These are phyloP conservation scores for Mortierella sp. DNA, from an alignment of 371 early-diverging fungal genomes.

Conservation along the genomic window DNA sequence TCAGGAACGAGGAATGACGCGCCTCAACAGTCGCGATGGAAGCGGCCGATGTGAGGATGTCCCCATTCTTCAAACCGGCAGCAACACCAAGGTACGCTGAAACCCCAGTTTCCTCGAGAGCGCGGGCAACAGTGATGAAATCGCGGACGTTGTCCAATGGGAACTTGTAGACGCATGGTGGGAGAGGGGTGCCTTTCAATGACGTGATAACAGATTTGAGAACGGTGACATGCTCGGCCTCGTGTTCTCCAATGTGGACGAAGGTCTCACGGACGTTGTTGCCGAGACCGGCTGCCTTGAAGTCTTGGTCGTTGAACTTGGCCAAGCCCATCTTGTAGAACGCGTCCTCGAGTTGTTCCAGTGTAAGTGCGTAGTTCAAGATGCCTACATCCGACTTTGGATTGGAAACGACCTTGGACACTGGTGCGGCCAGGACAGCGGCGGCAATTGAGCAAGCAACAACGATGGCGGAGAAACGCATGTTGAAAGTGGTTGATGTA, in stretches of 20 bases:
- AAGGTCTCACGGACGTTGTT: conserved; percentile 33
- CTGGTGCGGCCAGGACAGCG: conserved; percentile 14
- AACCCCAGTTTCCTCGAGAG: conserved; percentile 61
- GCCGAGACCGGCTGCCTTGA: conserved; percentile 40
- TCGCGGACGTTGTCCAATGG: conserved; percentile 39
- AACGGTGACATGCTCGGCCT: conserved; percentile 53
- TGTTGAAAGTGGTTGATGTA: not conserved
- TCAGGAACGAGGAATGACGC: conserved; percentile 34
- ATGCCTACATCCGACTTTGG: not conserved
- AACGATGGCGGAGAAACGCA: conserved; percentile 29
- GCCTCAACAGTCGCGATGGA: conserved; percentile 28
- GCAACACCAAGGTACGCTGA: conserved; percentile 58
- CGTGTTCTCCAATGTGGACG: conserved; percentile 49
- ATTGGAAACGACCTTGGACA: conserved; percentile 6
- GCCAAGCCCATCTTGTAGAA: conserved; percentile 51
- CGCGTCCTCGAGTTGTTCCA: conserved; percentile 36
- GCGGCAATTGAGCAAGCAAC: conserved; percentile 21
- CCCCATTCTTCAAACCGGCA: conserved; percentile 9
- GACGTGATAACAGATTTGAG: conserved; percentile 41
- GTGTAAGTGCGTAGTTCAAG: conserved; percentile 33
- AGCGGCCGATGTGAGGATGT: conserved; percentile 18
- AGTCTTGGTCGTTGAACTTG: conserved; percentile 39
- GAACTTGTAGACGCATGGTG: conserved; percentile 54
- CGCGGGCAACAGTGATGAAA: conserved; percentile 53
- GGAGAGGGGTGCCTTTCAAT: conserved; percentile 46